A percentile compares a stretch with the other conserved stretches of the same genome.
Conservation (phyloP, 2,329 filamentous ascomycete genomes). For the Neodidymelliopsis sp. region DNA sequence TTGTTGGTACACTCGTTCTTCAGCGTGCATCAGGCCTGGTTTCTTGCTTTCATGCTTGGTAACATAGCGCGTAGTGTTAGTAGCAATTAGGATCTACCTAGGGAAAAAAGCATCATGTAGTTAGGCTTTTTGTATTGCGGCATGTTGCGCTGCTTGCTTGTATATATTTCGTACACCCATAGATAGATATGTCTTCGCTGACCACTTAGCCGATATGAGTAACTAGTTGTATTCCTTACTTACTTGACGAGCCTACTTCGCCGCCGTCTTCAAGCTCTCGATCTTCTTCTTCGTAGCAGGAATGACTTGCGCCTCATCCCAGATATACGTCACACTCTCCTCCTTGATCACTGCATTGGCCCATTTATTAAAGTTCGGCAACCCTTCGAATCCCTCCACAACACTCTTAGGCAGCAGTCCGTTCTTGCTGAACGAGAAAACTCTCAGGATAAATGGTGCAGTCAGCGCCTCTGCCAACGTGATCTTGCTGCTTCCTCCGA, state of each 20-base stretch:
- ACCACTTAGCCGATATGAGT: not conserved
- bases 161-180: not conserved
- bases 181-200: conserved; percentile 4
- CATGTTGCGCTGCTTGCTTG: not conserved
- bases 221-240: not conserved
- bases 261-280: conserved; percentile 33
- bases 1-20: conserved; percentile 20
- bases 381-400: conserved; percentile 56
- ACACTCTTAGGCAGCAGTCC: conserved; percentile 62
- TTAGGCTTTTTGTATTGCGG: not conserved
- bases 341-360: conserved; percentile 65
- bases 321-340: conserved; percentile 66
- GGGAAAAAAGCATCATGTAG: conserved; percentile 6
- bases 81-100: not conserved
- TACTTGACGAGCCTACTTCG: conserved; percentile 22
- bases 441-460: conserved; percentile 71
- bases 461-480: conserved; percentile 76
- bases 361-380: conserved; percentile 76
- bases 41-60: not conserved
- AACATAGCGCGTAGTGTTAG: not conserved
- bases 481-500: conserved; percentile 58
- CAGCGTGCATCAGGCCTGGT: not conserved
- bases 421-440: conserved; percentile 63
- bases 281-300: conserved; percentile 30
- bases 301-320: conserved; percentile 40